These are phyloP conservation scores for Wolfiporia cocos DNA, from an alignment of 1,284 basidiomycete species.

Conservation along the genomic window DNA sequence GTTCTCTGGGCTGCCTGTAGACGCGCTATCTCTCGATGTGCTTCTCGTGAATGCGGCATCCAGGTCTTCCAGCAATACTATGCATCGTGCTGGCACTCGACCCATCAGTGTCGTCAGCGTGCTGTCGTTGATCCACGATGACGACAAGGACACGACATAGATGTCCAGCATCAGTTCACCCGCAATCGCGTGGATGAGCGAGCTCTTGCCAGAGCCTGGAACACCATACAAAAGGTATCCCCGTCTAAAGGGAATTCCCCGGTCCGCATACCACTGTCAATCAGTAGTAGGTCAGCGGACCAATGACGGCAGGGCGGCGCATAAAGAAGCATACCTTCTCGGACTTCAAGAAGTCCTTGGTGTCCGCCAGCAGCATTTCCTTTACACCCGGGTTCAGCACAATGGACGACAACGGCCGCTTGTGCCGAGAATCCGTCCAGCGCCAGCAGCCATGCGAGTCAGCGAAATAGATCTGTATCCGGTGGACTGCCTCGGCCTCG, in stretches of 20 bases:
- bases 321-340: conserved; percentile 53
- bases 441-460: conserved; percentile 82
- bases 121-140: conserved; percentile 75
- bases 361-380: conserved; percentile 75
- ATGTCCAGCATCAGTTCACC: conserved; percentile 78
- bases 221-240: conserved; percentile 81
- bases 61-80: conserved; percentile 79
- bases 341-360: conserved; percentile 74
- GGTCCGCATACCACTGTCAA: conserved; percentile 43
- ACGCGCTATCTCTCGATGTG: conserved; percentile 50
- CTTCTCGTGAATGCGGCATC: conserved; percentile 79
- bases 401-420: conserved; percentile 74
- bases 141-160: conserved; percentile 71
- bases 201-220: conserved; percentile 77
- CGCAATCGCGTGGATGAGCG: conserved; percentile 79
- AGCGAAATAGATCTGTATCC: conserved; percentile 81
- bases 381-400: conserved; percentile 79
- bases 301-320: neutral
- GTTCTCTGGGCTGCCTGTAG: conserved; percentile 36
- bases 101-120: conserved; percentile 75
- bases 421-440: conserved; percentile 78
- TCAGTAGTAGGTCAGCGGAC: conserved; percentile 13
- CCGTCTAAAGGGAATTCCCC: conserved; percentile 74
- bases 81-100: conserved; percentile 75
- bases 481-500: conserved; percentile 75